These are phyloP conservation scores for Beta corolliflora DNA, from an alignment of 179 eudicot genomes.

Conservation along the genomic window DNA sequence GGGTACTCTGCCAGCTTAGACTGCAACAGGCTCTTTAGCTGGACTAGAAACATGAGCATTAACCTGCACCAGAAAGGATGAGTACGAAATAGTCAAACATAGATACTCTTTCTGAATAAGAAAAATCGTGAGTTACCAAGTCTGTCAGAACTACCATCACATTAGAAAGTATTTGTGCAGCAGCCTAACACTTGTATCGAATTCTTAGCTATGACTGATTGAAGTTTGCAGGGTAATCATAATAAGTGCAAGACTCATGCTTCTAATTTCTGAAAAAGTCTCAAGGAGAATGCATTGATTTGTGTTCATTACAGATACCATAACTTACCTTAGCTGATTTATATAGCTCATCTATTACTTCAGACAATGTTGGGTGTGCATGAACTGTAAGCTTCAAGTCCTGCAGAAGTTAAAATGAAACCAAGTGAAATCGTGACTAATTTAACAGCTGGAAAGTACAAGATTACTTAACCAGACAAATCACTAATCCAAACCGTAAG, in stretches of 20 bases:
- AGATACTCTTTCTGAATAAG: neutral
- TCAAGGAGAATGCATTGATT: neutral
- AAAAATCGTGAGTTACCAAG: neutral
- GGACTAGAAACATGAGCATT: conserved; percentile 39
- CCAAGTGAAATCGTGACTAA: conserved; percentile 6
- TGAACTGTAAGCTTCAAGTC: conserved; percentile 93
- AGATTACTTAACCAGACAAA: conserved; percentile 1
- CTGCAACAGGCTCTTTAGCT: conserved; percentile 48
- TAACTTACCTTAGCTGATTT: conserved; percentile 84
- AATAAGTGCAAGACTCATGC: no score
- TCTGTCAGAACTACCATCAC: neutral
- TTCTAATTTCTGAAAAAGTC: neutral
- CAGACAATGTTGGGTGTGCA: conserved; percentile 98
- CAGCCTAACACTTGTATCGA: no score
- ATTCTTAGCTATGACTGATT: no score
- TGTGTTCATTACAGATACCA: neutral
- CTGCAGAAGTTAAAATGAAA: conserved; percentile 41
- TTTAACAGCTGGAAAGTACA: neutral
- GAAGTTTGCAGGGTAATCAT: no score
- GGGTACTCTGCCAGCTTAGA: conserved; percentile 32
- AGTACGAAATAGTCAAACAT: neutral
- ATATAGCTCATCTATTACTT: conserved; percentile 95
- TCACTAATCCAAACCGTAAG: neutral
- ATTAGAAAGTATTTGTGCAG: no score
- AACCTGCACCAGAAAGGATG: conserved; percentile 40